Evolutionary conservation across 176 grass and related monocot genomes (phyloP).

Genomic region (Microstegium vimineum): DNA sequence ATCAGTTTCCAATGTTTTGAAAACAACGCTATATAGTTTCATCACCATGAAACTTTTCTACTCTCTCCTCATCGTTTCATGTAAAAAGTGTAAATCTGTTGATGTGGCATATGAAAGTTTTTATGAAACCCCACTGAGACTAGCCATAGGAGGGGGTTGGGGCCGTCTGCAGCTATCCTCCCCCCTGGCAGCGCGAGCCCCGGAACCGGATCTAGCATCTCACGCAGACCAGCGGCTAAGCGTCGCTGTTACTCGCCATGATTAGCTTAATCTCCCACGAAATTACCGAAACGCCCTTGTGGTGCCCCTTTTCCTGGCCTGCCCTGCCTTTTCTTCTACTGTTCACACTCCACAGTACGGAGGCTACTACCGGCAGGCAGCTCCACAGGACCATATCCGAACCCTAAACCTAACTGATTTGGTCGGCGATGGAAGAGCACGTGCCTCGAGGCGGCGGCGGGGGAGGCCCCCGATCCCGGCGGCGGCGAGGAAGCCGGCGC

Average conservation of each 20-base stretch:
- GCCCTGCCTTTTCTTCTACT: not conserved
- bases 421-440: constrained; percentile 31
- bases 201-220: constrained; percentile 9
- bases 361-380: not conserved
- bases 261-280: not conserved
- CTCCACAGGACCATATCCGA: not conserved
- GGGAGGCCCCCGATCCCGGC: constrained; percentile 57
- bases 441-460: constrained; percentile 14
- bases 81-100: too few species aligned
- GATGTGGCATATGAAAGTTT: too few species aligned
- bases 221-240: not conserved
- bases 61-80: too few species aligned
- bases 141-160: too few species aligned
- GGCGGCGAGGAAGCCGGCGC: constrained; percentile 40
- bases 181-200: not conserved
- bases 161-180: too few species aligned
- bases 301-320: not conserved
- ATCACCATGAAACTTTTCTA: too few species aligned
- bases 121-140: too few species aligned
- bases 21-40: too few species aligned
- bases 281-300: constrained; percentile 25
- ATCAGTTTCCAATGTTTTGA: too few species aligned
- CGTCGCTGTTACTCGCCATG: not conserved
- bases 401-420: constrained; percentile 37
- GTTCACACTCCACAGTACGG: constrained; percentile 37